Base-by-base conservation (phyloP, 345 rosid genomes). In the Gynandropsis gynandra region DNA sequence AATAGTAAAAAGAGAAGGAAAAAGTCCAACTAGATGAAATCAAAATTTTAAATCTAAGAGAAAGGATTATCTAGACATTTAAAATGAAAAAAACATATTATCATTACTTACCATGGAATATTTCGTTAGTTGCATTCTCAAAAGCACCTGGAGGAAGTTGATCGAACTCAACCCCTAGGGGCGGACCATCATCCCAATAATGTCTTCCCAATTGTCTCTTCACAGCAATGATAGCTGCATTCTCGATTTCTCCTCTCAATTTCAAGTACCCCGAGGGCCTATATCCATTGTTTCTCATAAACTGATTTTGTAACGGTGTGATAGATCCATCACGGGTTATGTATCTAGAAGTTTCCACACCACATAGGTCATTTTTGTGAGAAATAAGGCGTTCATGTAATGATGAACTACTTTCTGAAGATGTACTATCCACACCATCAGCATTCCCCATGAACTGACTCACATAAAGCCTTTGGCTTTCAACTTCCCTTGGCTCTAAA, bases 251-350 rank as follows among this genome's bases (percentile, higher is more conserved):
- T 59, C 76, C 74, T 72, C 80, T 90, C 68, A 84, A 70, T 77
- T 84, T 90, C 65, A 90, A 75, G 74, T 84, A 90, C 10, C 98
- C 98, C 0, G 82, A 77, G 53, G 92, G 92, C 74, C 74, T 83
- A 64, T 74, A 66, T 53, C 72, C 76, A 64, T 62, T 64, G 41
- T 24, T 74, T 65, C 47, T 79, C 38, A 63, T 12, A 50, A 59
- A 61, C 55, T 64, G 75, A 44, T 76, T 67, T 54, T 58, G 38
- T 34, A 19, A 21, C 4, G 57, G 67, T 38, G 17, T 20, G 21
- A 43, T 27, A 40, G 67, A 69, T 48, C 68, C 77, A 69, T 66
- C 74, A 35, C 54, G 64, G 45, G 47, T 56, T 40, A 64, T 14
- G 49, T 68, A 56, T 51, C 72, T 64, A 48, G 76, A 72, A 59